Conservation (phyloP, 73 alveolate genomes). For the Tetrahymena thermophila region DNA sequence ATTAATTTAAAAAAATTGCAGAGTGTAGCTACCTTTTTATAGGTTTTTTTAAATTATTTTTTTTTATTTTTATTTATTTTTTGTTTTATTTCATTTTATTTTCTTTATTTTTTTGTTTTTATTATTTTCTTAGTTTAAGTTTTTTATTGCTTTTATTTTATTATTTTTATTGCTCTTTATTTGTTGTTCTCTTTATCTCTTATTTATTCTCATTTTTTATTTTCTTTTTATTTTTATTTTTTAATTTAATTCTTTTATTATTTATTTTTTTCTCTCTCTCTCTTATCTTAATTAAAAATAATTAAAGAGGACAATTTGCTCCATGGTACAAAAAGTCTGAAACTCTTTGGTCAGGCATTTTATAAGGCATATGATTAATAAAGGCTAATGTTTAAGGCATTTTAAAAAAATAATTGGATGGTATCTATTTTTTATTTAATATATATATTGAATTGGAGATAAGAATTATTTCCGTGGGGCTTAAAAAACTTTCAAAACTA, state of each 20-base stretch:
- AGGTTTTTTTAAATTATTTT: not conserved
- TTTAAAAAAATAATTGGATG: not conserved
- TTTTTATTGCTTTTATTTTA: not conserved
- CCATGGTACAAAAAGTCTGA: not conserved
- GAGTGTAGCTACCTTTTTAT: not conserved
- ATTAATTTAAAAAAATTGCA: not conserved
- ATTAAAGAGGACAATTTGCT: not conserved
- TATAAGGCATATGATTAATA: not conserved
- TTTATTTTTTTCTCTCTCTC: not conserved
- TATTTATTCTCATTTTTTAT: not conserved
- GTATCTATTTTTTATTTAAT: not conserved
- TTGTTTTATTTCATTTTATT: too few relatives aligned
- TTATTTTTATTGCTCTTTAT: not conserved
- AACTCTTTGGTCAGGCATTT: not conserved
- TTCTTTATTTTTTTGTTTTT: too few relatives aligned
- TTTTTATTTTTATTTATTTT: too few relatives aligned
- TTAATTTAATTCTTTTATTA: not conserved
- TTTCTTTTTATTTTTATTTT: not conserved
- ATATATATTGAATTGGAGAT: not conserved
- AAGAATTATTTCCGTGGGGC: not conserved
- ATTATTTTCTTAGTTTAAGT: not conserved
- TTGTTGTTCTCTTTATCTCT: not conserved
- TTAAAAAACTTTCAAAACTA: not conserved
- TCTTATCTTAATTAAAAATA: not conserved
- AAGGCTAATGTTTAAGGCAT: not conserved